Base-by-base conservation (phyloP, 1,284 basidiomycete species). In the Trichosporon inkin region DNA sequence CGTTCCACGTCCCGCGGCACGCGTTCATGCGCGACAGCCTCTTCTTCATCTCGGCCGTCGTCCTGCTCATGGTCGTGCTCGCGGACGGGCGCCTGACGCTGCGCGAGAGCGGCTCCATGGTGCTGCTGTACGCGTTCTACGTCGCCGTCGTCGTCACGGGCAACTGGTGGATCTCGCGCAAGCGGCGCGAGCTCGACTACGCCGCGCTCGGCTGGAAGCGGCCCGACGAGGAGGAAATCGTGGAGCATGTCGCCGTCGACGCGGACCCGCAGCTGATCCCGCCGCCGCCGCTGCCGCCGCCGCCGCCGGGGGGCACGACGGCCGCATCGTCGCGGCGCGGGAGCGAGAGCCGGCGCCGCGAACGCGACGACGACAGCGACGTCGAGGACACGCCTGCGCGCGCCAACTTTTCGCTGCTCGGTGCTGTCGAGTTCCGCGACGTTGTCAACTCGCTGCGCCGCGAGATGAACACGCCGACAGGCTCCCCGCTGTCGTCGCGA, bases 11-110 rank as follows among this genome's bases (percentile, higher is more conserved):
- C 16, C 83, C 88, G 34, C 84, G 82, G 0, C 81, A 82, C 38
- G 87, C 90, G 0, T 98, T 99, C 78, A 79, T 96, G 14, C 87
- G 96, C 36, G 96, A 99, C 74, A 89, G 94, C 32, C 86, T 89
- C 17, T 98, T 98, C 82, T 97, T 97, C 79, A 87, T 89, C 11
- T 68, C 85, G 4, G 90, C 94, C 0, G 86, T 98, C 38, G 67
- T 81, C 8, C 70, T 90, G 13, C 82, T 94, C 2, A 82, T 98
- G 17, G 72, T 82, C 24, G 91, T 92, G 55, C 82, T 98, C 1
- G 85, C 83, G 72, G 94, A 99, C 71, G 87, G 88, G 3, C 76
- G 81, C 47, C 86, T 99, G 37, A 81, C 82, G 22, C 78, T 84
- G 10, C 85, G 84, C 82, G 95, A 99, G 73, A 87, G 91, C 0